These are phyloP conservation scores for Mentha longifolia DNA, from an alignment of 257 asterid genomes.

Conservation along the genomic window DNA sequence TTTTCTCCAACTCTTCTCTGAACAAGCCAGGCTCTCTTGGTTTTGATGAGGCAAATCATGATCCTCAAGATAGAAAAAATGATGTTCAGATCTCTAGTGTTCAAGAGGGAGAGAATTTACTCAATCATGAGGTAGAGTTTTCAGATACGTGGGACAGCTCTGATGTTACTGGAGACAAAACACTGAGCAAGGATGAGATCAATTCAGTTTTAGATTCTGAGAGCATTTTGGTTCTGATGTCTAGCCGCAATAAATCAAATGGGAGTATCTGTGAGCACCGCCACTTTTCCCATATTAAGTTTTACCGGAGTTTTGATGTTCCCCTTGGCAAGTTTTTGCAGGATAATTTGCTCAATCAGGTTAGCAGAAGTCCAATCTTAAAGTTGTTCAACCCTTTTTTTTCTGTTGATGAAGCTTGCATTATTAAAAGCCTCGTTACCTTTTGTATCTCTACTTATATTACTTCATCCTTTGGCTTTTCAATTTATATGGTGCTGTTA, in stretches of 20 bases:
- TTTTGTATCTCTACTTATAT: background rate
- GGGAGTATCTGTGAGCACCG: conserved; percentile 85
- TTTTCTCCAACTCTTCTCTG: conserved; percentile 45
- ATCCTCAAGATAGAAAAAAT: conserved; percentile 34
- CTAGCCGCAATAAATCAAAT: conserved; percentile 71
- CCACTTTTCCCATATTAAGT: conserved; percentile 88
- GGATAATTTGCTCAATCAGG: conserved; percentile 87
- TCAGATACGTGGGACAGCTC: conserved; percentile 38
- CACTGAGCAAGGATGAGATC: conserved; percentile 61
- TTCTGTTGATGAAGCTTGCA: conserved; percentile 10
- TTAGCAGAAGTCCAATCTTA: conserved; percentile 32
- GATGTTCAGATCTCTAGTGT: conserved; percentile 45
- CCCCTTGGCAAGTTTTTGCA: conserved; percentile 86
- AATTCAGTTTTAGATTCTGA: conserved; percentile 79
- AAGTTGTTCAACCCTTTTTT: conserved; percentile 13
- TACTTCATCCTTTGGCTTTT: conserved; percentile 20
- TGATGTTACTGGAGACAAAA: conserved; percentile 54
- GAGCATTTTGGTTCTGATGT: conserved; percentile 88
- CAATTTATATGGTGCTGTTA: background rate
- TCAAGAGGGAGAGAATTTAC: conserved; percentile 45
- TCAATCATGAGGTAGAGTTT: conserved; percentile 38
- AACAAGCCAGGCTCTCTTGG: conserved; percentile 37
- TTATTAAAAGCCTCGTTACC: background rate
- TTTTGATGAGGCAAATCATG: conserved; percentile 38
- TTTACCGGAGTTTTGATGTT: conserved; percentile 80